Percentiles rank a stretch among this genome's conserved stretches.
These are phyloP conservation scores for Phalaenopsis hybrid DNA, from an alignment of 116 monocot species.

Conservation along the genomic window DNA sequence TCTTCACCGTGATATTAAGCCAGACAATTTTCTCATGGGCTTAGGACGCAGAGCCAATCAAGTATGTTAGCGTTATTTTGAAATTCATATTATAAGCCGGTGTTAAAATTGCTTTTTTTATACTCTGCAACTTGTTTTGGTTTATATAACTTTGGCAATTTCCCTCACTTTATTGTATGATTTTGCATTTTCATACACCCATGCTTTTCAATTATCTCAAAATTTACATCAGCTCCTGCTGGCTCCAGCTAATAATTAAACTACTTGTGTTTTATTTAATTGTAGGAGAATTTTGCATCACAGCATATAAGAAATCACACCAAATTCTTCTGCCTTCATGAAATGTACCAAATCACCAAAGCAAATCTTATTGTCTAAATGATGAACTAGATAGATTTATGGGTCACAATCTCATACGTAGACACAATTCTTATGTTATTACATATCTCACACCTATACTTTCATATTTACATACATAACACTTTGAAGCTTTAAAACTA, in stretches of 20 bases:
- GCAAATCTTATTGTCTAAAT: background rate
- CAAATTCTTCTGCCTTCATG: background rate
- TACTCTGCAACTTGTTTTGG: background rate
- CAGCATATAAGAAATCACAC: background rate
- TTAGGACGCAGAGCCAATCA: conserved; percentile 49
- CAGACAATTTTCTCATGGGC: conserved; percentile 55
- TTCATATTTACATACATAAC: too few species aligned
- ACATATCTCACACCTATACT: too few species aligned
- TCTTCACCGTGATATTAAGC: conserved; percentile 52
- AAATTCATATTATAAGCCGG: background rate
- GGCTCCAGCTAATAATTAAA: background rate
- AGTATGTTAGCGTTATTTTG: conserved; percentile 10
- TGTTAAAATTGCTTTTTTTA: background rate
- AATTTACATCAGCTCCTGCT: background rate
- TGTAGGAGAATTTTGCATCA: background rate
- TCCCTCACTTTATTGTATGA: background rate
- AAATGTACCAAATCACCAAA: background rate
- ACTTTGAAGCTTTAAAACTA: too few species aligned
- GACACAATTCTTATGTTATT: too few species aligned
- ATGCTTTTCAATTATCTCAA: background rate
- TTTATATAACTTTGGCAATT: background rate
- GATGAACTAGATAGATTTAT: background rate
- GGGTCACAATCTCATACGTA: too few species aligned
- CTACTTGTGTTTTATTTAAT: background rate
- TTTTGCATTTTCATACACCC: background rate